Evolutionary conservation across 768 basidiomycete genomes (phyloP).

Genomic region (Boletus rufocinnamomeus): DNA sequence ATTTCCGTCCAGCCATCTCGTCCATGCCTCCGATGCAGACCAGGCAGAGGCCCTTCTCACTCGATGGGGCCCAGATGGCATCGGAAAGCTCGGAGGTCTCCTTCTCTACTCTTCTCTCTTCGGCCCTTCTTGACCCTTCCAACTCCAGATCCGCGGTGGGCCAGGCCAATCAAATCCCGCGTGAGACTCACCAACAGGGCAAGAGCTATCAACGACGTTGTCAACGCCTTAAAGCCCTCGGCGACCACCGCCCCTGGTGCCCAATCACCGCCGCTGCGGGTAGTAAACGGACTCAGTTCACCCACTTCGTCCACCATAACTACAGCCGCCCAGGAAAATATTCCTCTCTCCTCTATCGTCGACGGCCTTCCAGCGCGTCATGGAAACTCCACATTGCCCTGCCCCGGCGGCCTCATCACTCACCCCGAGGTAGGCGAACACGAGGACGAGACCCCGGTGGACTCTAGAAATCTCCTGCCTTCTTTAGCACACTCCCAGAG

Average conservation of each 20-base stretch:
- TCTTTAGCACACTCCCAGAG: conserved; percentile 41
- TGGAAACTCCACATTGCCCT: conserved; percentile 61
- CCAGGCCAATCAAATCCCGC: conserved; percentile 80
- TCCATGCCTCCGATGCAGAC: conserved; percentile 89
- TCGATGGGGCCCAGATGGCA: conserved; percentile 86
- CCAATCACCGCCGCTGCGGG: conserved; percentile 60
- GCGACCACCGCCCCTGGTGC: conserved; percentile 43
- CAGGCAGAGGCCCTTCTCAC: conserved; percentile 84
- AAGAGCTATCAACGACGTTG: conserved; percentile 74
- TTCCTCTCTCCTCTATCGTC: conserved; percentile 43
- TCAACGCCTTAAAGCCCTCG: conserved; percentile 66
- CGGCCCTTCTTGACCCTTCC: conserved; percentile 27
- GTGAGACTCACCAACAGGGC: conserved; percentile 68
- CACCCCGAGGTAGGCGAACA: conserved; percentile 69
- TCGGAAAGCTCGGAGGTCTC: conserved; percentile 87
- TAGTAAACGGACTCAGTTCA: conserved; percentile 77
- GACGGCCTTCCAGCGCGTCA: conserved; percentile 56
- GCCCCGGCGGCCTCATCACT: conserved; percentile 58
- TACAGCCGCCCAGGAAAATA: conserved; percentile 73
- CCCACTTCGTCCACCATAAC: conserved; percentile 71
- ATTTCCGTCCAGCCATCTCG: conserved; percentile 64
- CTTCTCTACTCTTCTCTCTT: conserved; percentile 14
- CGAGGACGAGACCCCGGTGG: conserved; percentile 44
- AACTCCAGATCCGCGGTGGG: conserved; percentile 80
- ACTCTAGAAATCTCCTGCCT: conserved; percentile 30